These are phyloP conservation scores for Nepenthes alata DNA, from an alignment of 179 eudicot species.

Conservation along the genomic window DNA sequence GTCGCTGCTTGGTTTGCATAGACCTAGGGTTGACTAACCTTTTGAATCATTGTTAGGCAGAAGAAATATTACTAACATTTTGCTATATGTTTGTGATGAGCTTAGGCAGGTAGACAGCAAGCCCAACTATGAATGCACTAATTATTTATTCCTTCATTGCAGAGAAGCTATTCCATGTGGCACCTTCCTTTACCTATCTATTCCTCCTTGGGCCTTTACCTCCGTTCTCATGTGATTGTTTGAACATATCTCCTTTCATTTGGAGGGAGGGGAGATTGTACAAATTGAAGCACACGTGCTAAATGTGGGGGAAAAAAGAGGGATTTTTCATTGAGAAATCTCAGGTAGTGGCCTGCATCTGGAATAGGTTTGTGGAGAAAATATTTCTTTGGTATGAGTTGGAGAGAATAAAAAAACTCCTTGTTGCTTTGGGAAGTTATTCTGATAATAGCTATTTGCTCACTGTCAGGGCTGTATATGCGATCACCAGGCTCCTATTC, in stretches of 20 bases:
- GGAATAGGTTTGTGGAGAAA: slow-evolving; percentile 30
- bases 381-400: slow-evolving; percentile 23
- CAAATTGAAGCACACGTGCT: slow-evolving; percentile 19
- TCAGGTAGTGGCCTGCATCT: slow-evolving; percentile 28
- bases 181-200: slow-evolving; percentile 9
- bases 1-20: neutral
- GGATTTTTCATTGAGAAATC: slow-evolving; percentile 15
- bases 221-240: slow-evolving; percentile 16
- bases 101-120: no score
- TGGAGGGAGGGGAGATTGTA: slow-evolving; percentile 20
- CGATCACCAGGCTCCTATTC: slow-evolving; percentile 18
- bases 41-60: no score
- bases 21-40: no score
- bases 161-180: slow-evolving; percentile 25
- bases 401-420: slow-evolving; percentile 19
- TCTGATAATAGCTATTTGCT: slow-evolving; percentile 36
- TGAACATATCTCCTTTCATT: slow-evolving; percentile 21
- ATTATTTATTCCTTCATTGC: slow-evolving; percentile 34
- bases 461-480: slow-evolving; percentile 31
- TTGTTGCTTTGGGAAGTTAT: slow-evolving; percentile 29
- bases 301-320: slow-evolving; percentile 25
- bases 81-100: no score
- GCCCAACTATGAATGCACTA: slow-evolving; percentile 7
- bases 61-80: no score
- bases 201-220: slow-evolving; percentile 18